These are phyloP conservation scores for Endocalyx cinctus DNA, from an alignment of 2,329 filamentous ascomycete species.

Conservation along the genomic window DNA sequence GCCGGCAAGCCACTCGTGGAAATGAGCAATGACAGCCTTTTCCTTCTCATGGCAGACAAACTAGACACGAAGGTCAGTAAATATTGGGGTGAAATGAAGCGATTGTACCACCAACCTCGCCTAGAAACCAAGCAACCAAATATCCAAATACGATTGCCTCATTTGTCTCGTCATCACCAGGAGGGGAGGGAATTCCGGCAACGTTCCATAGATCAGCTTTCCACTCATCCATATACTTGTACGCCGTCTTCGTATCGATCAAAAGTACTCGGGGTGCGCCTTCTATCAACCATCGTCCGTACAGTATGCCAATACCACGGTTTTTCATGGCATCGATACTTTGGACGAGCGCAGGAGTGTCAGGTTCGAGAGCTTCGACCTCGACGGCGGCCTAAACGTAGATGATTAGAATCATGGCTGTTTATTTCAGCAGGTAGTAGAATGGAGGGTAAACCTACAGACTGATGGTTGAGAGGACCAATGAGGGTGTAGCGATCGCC, in stretches of 20 bases:
- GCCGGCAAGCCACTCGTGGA: conserved; percentile 97
- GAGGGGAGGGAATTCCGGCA: conserved; percentile 88
- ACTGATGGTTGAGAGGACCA: conserved; percentile 86
- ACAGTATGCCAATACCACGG: conserved; percentile 82
- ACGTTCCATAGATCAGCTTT: conserved; percentile 93
- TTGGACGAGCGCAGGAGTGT: conserved; percentile 69
- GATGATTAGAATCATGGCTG: conserved; percentile 21
- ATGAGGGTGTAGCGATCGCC: conserved; percentile 94
- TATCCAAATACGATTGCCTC: conserved; percentile 98
- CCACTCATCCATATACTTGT: conserved; percentile 91
- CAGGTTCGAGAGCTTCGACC: conserved; percentile 87
- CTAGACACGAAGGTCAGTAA: conserved; percentile 38
- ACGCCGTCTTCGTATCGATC: conserved; percentile 92
- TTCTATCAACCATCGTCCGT: conserved; percentile 96
- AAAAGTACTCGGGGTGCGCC: conserved; percentile 89
- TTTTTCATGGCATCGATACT: conserved; percentile 93
- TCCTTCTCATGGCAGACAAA: conserved; percentile 91
- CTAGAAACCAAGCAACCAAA: conserved; percentile 94
- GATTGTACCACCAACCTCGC: conserved; percentile 63
- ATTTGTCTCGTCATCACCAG: conserved; percentile 90
- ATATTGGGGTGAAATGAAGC: neutral
- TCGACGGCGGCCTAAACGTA: conserved; percentile 78
- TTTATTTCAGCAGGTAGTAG: no score
- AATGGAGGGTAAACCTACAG: conserved; percentile 50
- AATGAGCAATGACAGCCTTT: conserved; percentile 91